These are phyloP conservation scores for Sextonia rubra DNA, from an alignment of 164 flowering plant species.

Conservation along the genomic window DNA sequence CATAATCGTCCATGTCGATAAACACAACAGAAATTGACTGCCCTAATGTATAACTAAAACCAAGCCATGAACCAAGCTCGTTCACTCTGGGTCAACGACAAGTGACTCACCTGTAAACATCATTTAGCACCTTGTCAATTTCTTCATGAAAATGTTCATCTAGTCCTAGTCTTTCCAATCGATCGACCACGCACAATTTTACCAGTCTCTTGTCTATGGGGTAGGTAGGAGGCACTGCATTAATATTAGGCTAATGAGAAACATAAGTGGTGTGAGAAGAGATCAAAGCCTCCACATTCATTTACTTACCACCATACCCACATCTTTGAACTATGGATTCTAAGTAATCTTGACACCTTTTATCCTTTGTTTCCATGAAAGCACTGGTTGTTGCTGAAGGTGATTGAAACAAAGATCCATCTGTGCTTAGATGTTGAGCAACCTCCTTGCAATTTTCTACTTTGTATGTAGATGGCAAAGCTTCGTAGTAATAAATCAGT, in stretches of 20 bases:
- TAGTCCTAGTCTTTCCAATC: slow-evolving; percentile 25
- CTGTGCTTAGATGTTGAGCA: slow-evolving; percentile 16
- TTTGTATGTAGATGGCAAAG: slow-evolving; percentile 20
- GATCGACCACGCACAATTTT: slow-evolving; percentile 30
- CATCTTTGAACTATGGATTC: slow-evolving; percentile 28
- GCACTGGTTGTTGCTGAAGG: slow-evolving; percentile 42
- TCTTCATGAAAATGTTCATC: slow-evolving; percentile 25
- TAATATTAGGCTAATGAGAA: not conserved
- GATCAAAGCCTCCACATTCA: too few species aligned
- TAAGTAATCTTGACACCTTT: slow-evolving; percentile 21
- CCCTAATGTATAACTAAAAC: not conserved
- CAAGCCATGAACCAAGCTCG: not conserved
- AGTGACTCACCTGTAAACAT: slow-evolving; percentile 22
- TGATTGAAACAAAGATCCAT: slow-evolving; percentile 42
- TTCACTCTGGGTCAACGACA: not conserved
- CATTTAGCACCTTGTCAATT: slow-evolving; percentile 19
- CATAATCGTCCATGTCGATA: not conserved
- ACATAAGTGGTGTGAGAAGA: not conserved
- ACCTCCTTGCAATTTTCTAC: slow-evolving; percentile 10
- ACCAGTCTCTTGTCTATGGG: slow-evolving; percentile 23
- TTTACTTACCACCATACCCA: slow-evolving; percentile 24
- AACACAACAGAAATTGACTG: not conserved
- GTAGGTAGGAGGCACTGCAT: slow-evolving; percentile 28
- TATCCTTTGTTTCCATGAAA: slow-evolving; percentile 29
- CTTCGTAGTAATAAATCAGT: slow-evolving; percentile 27